Conservation (phyloP, 2,329 filamentous ascomycete genomes). For the Plectosphaerella sp. region DNA sequence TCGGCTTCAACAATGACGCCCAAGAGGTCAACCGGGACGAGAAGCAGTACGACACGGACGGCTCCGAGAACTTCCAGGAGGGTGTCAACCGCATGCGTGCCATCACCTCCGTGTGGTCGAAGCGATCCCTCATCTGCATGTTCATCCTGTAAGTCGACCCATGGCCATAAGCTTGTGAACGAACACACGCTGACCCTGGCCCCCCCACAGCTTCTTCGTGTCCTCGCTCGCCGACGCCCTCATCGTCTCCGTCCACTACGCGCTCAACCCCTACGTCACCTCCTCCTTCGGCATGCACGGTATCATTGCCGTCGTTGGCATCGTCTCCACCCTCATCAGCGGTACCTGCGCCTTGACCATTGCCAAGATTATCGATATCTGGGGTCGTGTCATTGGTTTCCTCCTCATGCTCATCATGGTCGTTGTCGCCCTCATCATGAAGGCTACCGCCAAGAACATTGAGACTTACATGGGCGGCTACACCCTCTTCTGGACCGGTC, state of each 20-base stretch:
- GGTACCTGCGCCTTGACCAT: constrained; percentile 33
- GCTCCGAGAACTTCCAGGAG: constrained; percentile 25
- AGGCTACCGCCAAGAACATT: constrained; percentile 55
- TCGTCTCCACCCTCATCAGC: constrained; percentile 47
- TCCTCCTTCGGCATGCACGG: constrained; percentile 62
- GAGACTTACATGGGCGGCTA: constrained; percentile 56
- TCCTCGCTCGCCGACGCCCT: constrained; percentile 32
- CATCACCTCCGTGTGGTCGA: constrained; percentile 33
- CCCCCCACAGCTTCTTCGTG: constrained; percentile 27
- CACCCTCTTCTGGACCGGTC: constrained; percentile 61
- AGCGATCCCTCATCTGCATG: constrained; percentile 29
- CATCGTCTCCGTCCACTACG: constrained; percentile 31
- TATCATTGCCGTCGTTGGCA: constrained; percentile 60
- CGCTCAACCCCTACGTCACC: constrained; percentile 60
- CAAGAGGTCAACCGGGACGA: constrained; percentile 3
- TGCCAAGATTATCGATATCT: constrained; percentile 45
- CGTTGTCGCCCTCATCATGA: constrained; percentile 45
- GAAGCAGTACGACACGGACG: constrained; percentile 10
- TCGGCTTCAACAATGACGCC: constrained; percentile 4
- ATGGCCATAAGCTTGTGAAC: too few relatives aligned
- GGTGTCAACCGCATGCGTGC: constrained; percentile 34
- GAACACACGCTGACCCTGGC: too few relatives aligned
- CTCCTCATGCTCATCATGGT: constrained; percentile 35
- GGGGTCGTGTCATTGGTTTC: constrained; percentile 43
- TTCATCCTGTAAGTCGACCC: constrained; percentile 17